These are phyloP conservation scores for Phyllostachys edulis DNA, from an alignment of 176 grass and related monocot genomes.

Conservation along the genomic window DNA sequence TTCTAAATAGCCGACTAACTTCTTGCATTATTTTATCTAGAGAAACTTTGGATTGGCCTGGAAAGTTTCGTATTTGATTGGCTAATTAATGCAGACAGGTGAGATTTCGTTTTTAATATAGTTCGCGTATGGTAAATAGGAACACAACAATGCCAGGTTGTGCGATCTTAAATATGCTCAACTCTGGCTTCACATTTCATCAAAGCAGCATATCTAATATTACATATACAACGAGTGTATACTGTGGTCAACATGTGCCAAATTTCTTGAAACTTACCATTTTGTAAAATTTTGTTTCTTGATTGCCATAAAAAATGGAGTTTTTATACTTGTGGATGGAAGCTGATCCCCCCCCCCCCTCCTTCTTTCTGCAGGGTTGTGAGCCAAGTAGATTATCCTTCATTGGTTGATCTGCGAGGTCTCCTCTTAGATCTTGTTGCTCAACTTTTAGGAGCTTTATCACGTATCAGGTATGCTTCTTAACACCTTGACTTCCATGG, in stretches of 20 bases:
- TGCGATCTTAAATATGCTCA: neutral
- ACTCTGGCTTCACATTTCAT: neutral
- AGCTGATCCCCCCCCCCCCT: conserved; percentile 7
- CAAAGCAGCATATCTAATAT: neutral
- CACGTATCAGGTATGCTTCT: conserved; percentile 73
- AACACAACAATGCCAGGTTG: neutral
- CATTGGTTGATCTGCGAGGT: conserved; percentile 89
- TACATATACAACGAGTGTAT: neutral
- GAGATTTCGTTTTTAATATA: conserved; percentile 20
- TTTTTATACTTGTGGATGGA: conserved; percentile 23
- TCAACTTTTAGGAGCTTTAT: conserved; percentile 92
- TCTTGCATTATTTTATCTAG: conserved; percentile 51
- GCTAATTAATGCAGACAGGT: conserved; percentile 99
- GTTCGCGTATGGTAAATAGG: conserved; percentile 14
- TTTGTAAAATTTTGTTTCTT: conserved; percentile 3
- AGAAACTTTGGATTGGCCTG: conserved; percentile 91
- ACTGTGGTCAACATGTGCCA: neutral
- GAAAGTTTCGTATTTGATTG: conserved; percentile 97
- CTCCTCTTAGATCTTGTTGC: conserved; percentile 96
- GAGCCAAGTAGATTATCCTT: conserved; percentile 97
- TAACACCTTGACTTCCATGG: conserved; percentile 24
- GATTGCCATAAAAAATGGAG: neutral
- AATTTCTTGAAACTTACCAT: neutral
- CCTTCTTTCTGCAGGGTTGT: conserved; percentile 62
- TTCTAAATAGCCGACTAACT: conserved; percentile 27